These are phyloP conservation scores for Handroanthus guayacan DNA, from an alignment of 257 asterid species.

Conservation along the genomic window DNA sequence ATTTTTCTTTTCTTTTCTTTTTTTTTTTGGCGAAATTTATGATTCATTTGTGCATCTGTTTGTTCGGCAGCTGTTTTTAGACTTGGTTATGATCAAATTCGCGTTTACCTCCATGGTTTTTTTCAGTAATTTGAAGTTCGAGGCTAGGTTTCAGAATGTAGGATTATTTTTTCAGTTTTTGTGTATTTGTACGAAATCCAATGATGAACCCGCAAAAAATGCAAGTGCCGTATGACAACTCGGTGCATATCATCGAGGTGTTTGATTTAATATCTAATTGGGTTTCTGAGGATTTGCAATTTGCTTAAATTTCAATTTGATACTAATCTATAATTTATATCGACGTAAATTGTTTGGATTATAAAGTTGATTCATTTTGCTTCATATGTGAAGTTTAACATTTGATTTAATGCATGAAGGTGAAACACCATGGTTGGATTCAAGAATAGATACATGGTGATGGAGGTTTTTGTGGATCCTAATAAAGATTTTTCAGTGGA, in stretches of 20 bases:
- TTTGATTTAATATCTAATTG: slow-evolving; percentile 32
- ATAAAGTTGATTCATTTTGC: neutral
- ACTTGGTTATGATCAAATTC: too few relatives aligned
- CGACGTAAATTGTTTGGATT: neutral
- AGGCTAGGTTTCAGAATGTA: too few relatives aligned
- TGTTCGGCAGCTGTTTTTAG: too few relatives aligned
- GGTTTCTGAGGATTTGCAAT: slow-evolving; percentile 41
- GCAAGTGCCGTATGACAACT: slow-evolving; percentile 48
- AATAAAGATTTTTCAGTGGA: slow-evolving; percentile 56
- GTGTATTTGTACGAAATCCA: slow-evolving; percentile 6
- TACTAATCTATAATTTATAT: neutral
- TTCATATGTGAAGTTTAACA: slow-evolving; percentile 17
- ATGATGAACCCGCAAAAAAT: slow-evolving; percentile 32
- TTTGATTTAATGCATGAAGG: slow-evolving; percentile 33
- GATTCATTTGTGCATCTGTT: too few relatives aligned
- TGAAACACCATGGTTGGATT: slow-evolving; percentile 79
- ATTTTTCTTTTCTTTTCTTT: too few relatives aligned
- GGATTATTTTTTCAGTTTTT: neutral
- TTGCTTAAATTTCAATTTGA: neutral
- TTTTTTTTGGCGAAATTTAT: too few relatives aligned
- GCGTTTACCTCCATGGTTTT: too few relatives aligned
- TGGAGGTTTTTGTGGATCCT: slow-evolving; percentile 90
- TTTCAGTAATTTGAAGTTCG: too few relatives aligned
- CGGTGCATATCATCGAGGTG: slow-evolving; percentile 26
- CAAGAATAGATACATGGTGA: slow-evolving; percentile 83